Base-by-base conservation (phyloP, 176 grass and related monocot species). In the Miscanthus lutarioriparius region DNA sequence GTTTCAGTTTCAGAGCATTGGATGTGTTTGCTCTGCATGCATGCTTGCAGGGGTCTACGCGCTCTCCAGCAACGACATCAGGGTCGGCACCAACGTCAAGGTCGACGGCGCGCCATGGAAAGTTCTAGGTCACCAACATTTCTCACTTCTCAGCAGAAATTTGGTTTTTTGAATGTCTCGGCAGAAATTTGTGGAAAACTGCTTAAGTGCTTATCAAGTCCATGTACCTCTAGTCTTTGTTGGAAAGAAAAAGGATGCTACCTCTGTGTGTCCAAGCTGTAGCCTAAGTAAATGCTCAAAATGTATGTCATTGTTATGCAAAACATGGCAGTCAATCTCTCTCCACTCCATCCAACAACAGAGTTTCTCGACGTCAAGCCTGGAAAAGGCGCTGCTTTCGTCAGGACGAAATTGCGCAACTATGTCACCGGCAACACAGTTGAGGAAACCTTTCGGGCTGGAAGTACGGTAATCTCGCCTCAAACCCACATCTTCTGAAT, bases 291-390 rank as follows among this genome's bases (percentile, higher is more conserved):
- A 12, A 35, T 35, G 78, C 59, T 3, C 62, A 16, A 67, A 81
- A 67, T 68, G 25, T 25, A 19, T 12, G 3, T 65, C 7, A 9
- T 15, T 56, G 7, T 23, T 26, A 20, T 45, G 35, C 25, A 5
- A 64, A 65, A 51, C 5, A 54, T 47, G 10, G 26, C 11, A 38
- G 43, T 75, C 7, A 56, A 26, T 27, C 35, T 72, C 49, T 69
- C 22, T n/a, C n/a, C 68, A 70, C 48, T 67, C 45, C 54, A 78
- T 75, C 22, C 39, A 70, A 81, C 77, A 83, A 69, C 86, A 98
- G 96, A 96, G 58, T 98, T 98, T 81, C 94, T 98, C 47, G 93
- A 98, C 47, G 93, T 98, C 58, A 98, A 98, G 84, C 96, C 96
- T 77, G 96, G 96, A 72, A 98, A 98, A 87, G 96, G 93, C 74